Evolutionary conservation across 768 basidiomycete species (phyloP).

Genomic region (Hygrocybe punicea): DNA sequence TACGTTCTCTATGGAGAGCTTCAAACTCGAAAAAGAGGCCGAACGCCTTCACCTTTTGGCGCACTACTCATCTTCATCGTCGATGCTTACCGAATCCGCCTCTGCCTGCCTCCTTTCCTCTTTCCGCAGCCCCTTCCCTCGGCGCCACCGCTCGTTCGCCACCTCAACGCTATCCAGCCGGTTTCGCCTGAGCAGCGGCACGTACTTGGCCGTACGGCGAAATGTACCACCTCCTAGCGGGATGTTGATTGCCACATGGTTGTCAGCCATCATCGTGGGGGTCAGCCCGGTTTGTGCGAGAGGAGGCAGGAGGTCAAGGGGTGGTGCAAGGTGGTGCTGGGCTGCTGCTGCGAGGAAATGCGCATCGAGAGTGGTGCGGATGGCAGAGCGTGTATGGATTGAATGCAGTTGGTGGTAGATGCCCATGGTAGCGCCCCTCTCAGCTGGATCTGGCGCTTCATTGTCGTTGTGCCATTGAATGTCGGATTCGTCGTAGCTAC

Average conservation of each 20-base stretch:
- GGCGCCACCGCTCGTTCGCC: slow-evolving; percentile 75
- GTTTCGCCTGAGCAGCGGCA: slow-evolving; percentile 61
- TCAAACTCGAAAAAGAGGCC: no score
- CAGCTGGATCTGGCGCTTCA: slow-evolving; percentile 16
- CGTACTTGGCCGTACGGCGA: slow-evolving; percentile 59
- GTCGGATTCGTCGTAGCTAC: slow-evolving; percentile 63
- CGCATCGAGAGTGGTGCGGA: slow-evolving; percentile 59
- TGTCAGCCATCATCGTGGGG: not conserved
- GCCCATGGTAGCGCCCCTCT: slow-evolving; percentile 26
- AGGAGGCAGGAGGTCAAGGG: slow-evolving; percentile 32
- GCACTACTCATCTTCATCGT: not conserved
- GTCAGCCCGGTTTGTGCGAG: slow-evolving; percentile 17
- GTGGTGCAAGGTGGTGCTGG: slow-evolving; percentile 46
- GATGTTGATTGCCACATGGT: slow-evolving; percentile 36
- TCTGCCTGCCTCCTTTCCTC: slow-evolving; percentile 15
- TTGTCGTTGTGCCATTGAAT: slow-evolving; percentile 66
- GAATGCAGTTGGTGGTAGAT: slow-evolving; percentile 53
- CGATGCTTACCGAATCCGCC: not conserved
- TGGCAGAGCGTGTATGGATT: slow-evolving; percentile 56
- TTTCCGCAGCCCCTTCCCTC: slow-evolving; percentile 54
- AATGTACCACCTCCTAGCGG: slow-evolving; percentile 72
- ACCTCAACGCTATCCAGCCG: slow-evolving; percentile 68
- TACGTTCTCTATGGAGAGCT: no score
- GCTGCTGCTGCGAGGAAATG: slow-evolving; percentile 63
- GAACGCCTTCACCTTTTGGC: no score